Percentiles rank a stretch among this genome's conserved stretches.
phyloP scores from a whole-genome alignment of 2,329 filamentous ascomycete species.

The Alternaria viburni region DNA sequence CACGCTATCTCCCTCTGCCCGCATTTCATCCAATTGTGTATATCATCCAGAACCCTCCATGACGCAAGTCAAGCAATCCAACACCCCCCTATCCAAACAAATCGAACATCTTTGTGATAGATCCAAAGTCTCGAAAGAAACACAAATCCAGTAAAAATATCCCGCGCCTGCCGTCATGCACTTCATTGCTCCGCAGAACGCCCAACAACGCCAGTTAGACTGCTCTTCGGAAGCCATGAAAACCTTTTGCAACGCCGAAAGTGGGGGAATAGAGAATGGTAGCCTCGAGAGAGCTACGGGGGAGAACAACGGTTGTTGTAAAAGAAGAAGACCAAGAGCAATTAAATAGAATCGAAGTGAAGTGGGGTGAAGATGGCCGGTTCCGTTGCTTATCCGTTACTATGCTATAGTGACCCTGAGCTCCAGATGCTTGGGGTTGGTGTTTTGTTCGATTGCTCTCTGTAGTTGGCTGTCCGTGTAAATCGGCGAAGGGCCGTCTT shows the following conservation, averaged over 20 bases:
- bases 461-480: too few relatives aligned
- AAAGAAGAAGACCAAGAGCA: conserved; percentile 4
- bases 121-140: not conserved
- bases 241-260: conserved; percentile 21
- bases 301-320: not conserved
- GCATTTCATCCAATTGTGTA: not conserved
- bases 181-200: not conserved
- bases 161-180: conserved; percentile 2
- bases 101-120: not conserved
- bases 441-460: conserved; percentile 68
- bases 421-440: too few relatives aligned
- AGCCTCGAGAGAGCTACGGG: not conserved
- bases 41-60: not conserved
- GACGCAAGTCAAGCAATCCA: not conserved
- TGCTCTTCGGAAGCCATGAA: conserved; percentile 9
- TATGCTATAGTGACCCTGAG: too few relatives aligned
- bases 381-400: not conserved
- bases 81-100: not conserved
- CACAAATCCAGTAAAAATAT: not conserved
- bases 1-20: not conserved
- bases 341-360: conserved; percentile 2
- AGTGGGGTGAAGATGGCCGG: not conserved
- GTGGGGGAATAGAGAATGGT: conserved; percentile 5
- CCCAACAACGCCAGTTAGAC: conserved; percentile 3
- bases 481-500: too few relatives aligned